Evolutionary conservation across 139 green algal genomes (phyloP), one percentile per base, ranked within the genome.

Genomic region (Astrephomene gubernaculifera): DNA sequence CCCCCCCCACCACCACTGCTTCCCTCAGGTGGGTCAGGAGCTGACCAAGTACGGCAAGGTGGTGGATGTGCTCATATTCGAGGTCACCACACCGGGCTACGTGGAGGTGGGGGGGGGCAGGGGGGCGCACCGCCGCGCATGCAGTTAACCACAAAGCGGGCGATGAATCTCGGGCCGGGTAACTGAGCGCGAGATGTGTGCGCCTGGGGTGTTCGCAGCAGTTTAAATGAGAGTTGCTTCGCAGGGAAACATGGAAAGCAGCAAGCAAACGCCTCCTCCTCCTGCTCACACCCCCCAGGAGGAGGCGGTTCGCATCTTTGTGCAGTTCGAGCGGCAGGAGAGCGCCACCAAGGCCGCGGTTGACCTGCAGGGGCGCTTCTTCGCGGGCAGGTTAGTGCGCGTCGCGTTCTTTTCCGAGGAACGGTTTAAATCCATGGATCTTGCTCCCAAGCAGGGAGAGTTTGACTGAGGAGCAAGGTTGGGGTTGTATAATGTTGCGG

Each of bases 1-100:
- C n/a, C n/a, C n/a, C n/a, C n/a, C n/a, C n/a, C n/a, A n/a, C n/a
- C n/a, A n/a, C n/a, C n/a, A 67, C n/a, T 29, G 60, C 63, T 29
- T 72, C 45, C 70, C 10, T 17, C 74, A 53, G 89, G 90, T 97
- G 21, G 97, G 94, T 9, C 88, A 92, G 31, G 96, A 99, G 90
- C 95, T 95, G 74, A 94, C 89, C 80, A 98, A 97, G 91, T 98
- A 97, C 83, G 97, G 97, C 35, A 83, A 91, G 6, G 94, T 98
- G 14, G 87, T 87, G 21, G 89, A 84, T 53, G 95, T 99, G 29
- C 82, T 98, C 54, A 98, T 99, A 65, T 98, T 98, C 90, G 95
- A 98, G 89, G 95, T 98, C 53, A 98, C 94, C 7, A 94, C 95
- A 24, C 79, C 93, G 0, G 91, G 89, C 60, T 96, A 82, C 49